phyloP scores from a whole-genome alignment of 441 rosid genomes.

The Erodium moschatum region DNA sequence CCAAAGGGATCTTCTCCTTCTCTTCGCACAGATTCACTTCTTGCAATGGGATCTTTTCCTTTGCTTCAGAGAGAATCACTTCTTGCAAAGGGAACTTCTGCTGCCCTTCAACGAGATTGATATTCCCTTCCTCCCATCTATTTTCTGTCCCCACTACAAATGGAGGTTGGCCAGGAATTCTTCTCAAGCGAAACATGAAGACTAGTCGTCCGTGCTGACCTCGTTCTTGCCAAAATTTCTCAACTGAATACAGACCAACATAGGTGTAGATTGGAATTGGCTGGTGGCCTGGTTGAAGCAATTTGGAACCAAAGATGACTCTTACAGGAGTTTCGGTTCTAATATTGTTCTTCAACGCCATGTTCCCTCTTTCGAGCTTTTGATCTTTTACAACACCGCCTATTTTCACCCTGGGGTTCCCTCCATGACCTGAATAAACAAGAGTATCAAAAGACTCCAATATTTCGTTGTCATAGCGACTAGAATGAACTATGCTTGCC shows the following conservation, averaged over 20 bases:
- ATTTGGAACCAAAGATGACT: conserved; percentile 18
- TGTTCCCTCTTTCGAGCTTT: conserved; percentile 30
- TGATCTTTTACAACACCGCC: conserved; percentile 21
- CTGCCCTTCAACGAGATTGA: not conserved
- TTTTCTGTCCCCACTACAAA: not conserved
- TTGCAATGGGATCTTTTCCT: too few species aligned
- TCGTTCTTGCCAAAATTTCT: conserved; percentile 7
- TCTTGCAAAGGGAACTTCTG: too few species aligned
- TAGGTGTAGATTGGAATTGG: conserved; percentile 21
- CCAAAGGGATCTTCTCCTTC: too few species aligned
- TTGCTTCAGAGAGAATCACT: too few species aligned
- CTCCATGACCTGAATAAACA: conserved; percentile 26
- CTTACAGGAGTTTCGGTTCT: conserved; percentile 20
- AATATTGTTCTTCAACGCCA: conserved; percentile 33
- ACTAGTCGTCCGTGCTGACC: conserved; percentile 19
- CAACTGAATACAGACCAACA: conserved; percentile 25
- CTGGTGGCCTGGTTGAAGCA: not conserved
- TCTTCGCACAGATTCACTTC: too few species aligned
- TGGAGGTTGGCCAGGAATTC: conserved; percentile 5
- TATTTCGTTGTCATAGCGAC: conserved; percentile 16
- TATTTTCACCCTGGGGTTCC: conserved; percentile 9
- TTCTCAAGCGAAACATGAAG: conserved; percentile 20
- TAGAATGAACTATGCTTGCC: conserved; percentile 23
- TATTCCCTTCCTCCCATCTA: not conserved
- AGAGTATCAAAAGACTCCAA: conserved; percentile 4